Evolutionary conservation across 1,284 basidiomycete genomes (phyloP).

Genomic region (Chiua sp.): DNA sequence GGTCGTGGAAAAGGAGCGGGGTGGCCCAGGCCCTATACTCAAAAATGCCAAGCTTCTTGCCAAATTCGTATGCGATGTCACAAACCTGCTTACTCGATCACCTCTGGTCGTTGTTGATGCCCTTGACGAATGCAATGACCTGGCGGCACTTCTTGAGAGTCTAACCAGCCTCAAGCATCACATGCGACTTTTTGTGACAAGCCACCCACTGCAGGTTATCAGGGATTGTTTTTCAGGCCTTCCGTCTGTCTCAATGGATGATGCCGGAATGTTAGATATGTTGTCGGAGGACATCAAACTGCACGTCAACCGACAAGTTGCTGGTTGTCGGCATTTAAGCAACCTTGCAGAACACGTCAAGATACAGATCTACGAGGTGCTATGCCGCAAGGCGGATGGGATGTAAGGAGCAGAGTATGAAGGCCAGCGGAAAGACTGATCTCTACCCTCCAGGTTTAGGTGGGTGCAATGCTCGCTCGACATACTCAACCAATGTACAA

Average conservation of each 20-base stretch:
- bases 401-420: background rate
- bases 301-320: too few relatives aligned
- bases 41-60: background rate
- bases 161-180: background rate
- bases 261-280: too few relatives aligned
- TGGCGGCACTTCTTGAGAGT: background rate
- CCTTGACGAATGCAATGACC: conserved; percentile 10
- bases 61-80: background rate
- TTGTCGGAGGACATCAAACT: too few relatives aligned
- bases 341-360: too few relatives aligned
- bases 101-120: conserved; percentile 9
- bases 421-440: too few relatives aligned
- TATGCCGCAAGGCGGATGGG: background rate
- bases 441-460: conserved; percentile 4
- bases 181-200: conserved; percentile 4
- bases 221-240: too few relatives aligned
- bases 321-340: too few relatives aligned
- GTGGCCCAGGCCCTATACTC: background rate
- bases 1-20: background rate
- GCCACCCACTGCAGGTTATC: conserved; percentile 2
- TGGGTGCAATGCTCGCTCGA: conserved; percentile 10
- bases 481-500: conserved; percentile 6
- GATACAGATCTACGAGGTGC: too few relatives aligned
- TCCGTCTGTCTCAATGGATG: too few relatives aligned
- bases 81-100: background rate